Base-by-base conservation (phyloP, 805 yeast species). In the Teunomyces panamensis region DNA sequence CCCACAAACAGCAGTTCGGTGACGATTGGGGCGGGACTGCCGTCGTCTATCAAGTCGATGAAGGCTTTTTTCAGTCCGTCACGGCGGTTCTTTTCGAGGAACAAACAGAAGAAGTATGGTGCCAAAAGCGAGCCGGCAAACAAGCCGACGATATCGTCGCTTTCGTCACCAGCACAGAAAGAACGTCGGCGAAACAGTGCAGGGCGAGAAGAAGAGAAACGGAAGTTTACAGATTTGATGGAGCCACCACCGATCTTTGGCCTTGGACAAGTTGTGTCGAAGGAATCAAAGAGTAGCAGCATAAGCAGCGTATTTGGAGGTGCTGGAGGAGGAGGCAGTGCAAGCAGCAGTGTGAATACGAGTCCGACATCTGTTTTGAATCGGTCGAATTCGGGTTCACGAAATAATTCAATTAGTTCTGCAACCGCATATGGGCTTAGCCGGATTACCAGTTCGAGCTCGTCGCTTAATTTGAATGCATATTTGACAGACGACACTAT, bases 381-480 rank as follows among this genome's bases (percentile, higher is more conserved):
- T 9, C 35, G 39, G 20, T 30, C 47, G 27, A 14, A n/a, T 11
- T 30, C 20, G n/a, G 13, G 27, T 20, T 59, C 69, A 1, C 50
- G 73, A 11, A 64, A 66, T 30, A 64, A 60, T 50, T 66, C 72
- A 16, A 41, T 61, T 13, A 43, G 56, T 6, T 62, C 71, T 2
- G 47, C 54, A 9, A 41, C 52, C n/a, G 55, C 58, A 29, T 57
- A 44, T 39, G 60, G 63, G 5, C 56, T 72, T 9, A 53, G 62
- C 44, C 59, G 68, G 30, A 68, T 73, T 32, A 61, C 75, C 33
- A 68, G 74, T 49, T 67, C 74, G 28, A 67, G 68, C 47, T 67
- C 74, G 20, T 67, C 73, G 27, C 58, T 73, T 30, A 73, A 73
- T 50, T 61, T 73, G 42, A 68, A 72, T 48, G 77, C 74, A 8